Conservation (phyloP, 345 rosid species). For the Gossypium longicalyx region DNA sequence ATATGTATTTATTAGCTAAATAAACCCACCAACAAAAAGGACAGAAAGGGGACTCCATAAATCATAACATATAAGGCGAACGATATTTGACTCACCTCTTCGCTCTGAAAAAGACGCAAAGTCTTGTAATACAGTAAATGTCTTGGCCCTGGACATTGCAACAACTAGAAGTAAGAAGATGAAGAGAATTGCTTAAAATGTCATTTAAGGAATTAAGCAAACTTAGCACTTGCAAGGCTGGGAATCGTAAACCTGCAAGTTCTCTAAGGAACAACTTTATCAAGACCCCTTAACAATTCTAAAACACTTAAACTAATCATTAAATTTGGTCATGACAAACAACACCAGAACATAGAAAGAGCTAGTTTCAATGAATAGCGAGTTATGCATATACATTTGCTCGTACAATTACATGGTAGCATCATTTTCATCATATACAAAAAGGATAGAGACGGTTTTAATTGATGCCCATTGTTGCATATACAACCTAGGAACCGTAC, state of each 20-base stretch:
- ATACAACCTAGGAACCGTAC: conserved; percentile 32
- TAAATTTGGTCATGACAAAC: neutral
- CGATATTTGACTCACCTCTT: conserved; percentile 52
- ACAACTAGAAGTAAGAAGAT: neutral
- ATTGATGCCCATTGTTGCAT: neutral
- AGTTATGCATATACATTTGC: neutral
- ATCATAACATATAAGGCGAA: neutral
- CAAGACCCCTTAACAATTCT: neutral
- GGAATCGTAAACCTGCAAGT: neutral
- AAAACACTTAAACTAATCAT: neutral
- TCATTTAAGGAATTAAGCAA: neutral
- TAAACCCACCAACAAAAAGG: neutral
- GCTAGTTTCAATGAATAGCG: neutral
- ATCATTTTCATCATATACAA: neutral
- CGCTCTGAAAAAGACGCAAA: conserved; percentile 53
- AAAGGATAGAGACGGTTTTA: neutral
- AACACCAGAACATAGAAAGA: neutral
- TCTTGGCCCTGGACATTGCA: conserved; percentile 61
- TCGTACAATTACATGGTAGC: neutral
- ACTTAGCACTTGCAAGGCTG: neutral
- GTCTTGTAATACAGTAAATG: conserved; percentile 64
- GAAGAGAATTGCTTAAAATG: neutral
- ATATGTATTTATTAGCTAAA: neutral
- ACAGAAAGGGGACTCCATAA: neutral
- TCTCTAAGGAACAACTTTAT: neutral